These are phyloP conservation scores for Suillus placidus DNA, from an alignment of 768 basidiomycete species.

Conservation along the genomic window DNA sequence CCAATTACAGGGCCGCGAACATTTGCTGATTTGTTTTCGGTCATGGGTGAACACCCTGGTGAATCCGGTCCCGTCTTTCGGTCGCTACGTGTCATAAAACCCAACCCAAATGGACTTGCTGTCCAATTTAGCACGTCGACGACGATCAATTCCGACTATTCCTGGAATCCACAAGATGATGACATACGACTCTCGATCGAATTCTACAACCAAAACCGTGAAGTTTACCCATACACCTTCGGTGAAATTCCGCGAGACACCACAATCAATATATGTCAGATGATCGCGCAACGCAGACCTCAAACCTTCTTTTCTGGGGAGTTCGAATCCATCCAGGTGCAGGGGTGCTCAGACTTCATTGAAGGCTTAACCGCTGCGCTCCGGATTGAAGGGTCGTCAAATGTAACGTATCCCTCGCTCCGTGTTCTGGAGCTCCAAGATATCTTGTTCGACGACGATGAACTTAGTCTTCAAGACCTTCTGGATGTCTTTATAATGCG, in stretches of 20 bases:
- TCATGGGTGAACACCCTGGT: neutral
- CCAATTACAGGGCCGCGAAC: neutral
- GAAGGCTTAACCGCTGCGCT: neutral
- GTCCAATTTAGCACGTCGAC: neutral
- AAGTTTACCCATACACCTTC: neutral
- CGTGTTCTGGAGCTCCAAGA: neutral
- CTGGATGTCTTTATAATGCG: neutral
- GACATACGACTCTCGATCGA: neutral
- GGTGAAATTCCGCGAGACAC: neutral
- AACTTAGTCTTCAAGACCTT: neutral
- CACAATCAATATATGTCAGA: neutral
- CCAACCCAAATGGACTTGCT: neutral
- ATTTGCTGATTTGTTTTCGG: neutral
- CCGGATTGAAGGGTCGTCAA: neutral
- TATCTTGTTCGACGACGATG: neutral
- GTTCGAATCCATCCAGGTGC: neutral
- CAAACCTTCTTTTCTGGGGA: neutral
- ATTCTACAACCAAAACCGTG: neutral
- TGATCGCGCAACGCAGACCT: neutral
- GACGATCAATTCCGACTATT: neutral
- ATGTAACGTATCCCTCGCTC: neutral
- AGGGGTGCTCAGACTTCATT: neutral
- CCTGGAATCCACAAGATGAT: neutral
- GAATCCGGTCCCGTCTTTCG: neutral
- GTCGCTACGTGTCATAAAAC: neutral